Evolutionary conservation across 2,329 filamentous ascomycete genomes (phyloP), one percentile per base, ranked within the genome.

Genomic region (Fragosphaeria purpurea): DNA sequence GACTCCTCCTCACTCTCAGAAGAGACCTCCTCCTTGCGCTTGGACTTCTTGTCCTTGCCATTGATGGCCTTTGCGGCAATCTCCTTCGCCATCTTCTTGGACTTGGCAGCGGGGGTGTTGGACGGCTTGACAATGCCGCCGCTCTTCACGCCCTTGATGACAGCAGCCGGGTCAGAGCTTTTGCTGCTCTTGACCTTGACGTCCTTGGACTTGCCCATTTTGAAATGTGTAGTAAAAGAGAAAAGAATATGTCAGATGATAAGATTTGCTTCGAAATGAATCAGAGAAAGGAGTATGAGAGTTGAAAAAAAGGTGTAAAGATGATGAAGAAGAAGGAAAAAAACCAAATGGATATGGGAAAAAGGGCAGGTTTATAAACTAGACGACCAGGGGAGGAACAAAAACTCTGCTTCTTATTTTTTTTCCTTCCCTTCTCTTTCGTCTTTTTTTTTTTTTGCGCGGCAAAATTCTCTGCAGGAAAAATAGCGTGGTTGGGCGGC

Each of bases 191-290:
- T 77, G 62, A 64, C 63, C 69, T 79, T 79, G 66, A 72, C 71
- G 64, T 82, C 75, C 72, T 85, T 85, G 50, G 74, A 70, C 70
- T 85, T 85, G 67, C 74, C 80, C 82, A 85, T 85, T 67, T 59
- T 74, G 65, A 68, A 53, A 44, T 42, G 41, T 50, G 44, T 50
- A 39, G 10, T 22, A 3, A 22, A 22, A 22, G 22, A 12, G 40
- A 34, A 38, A 11, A 43, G 30, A 32, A 11, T 13, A 43, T 47
- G 9, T 22, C 22, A 22, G 40, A 34, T 13, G 34, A 37, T 41
- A 10, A 30, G 46, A 6, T n/a, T 22, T 22, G 22, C 22, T 22
- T 22, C 22, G 35, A 37, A 37, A 37, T 7, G 35, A 37, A 37
- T 37, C 7, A 37, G 7, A 37, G 11, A 37, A 7, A 13, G 13